A percentile compares a stretch with the other conserved stretches of the same genome.
Conservation (phyloP, 176 grass and related monocot species). For the Oryza nivara region DNA sequence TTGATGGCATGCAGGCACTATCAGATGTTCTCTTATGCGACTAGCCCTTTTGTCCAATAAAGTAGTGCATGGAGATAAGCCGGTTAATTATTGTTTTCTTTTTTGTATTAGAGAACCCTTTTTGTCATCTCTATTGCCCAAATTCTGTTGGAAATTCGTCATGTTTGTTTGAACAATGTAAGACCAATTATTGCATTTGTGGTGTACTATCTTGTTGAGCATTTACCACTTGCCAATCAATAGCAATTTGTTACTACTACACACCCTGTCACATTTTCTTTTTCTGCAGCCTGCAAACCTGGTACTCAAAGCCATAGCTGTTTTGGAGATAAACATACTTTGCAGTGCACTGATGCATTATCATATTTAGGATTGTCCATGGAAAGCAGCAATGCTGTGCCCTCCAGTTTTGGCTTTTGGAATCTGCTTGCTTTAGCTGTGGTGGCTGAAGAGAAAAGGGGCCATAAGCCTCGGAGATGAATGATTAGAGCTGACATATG, state of each 20-base stretch:
- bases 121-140: conserved; percentile 40
- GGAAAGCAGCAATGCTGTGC: not conserved
- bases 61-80: conserved; percentile 48
- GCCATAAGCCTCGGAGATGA: conserved; percentile 20
- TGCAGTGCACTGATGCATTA: not conserved
- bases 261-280: not conserved
- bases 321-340: not conserved
- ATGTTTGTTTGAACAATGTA: conserved; percentile 45
- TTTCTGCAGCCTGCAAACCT: not conserved
- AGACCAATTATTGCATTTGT: conserved; percentile 22
- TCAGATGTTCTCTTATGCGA: conserved; percentile 39
- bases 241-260: conserved; percentile 1
- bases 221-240: conserved; percentile 11
- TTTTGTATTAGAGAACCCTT: conserved; percentile 38
- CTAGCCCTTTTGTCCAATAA: conserved; percentile 52
- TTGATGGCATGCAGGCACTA: conserved; percentile 31
- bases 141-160: conserved; percentile 26
- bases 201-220: conserved; percentile 7
- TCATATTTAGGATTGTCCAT: conserved; percentile 1
- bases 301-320: not conserved
- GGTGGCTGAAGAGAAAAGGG: conserved; percentile 32
- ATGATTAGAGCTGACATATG: conserved; percentile 35
- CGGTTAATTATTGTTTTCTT: conserved; percentile 32
- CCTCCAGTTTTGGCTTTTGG: conserved; percentile 19
- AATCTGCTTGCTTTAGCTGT: conserved; percentile 30